phyloP scores from a whole-genome alignment of 495 filamentous ascomycete species.

The Glonium stellatum region DNA sequence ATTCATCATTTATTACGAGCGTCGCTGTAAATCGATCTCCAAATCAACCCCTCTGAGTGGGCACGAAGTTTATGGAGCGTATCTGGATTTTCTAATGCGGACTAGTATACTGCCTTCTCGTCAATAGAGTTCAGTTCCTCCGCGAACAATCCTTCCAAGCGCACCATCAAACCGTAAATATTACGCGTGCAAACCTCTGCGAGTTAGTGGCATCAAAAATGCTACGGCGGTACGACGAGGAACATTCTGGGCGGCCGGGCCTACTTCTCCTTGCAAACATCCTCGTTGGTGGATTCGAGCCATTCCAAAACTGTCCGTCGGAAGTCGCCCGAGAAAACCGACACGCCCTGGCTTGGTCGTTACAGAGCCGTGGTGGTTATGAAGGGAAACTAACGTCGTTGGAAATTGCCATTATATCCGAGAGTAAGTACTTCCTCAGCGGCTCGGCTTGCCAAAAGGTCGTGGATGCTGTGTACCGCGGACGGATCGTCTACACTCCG shows the following conservation, averaged over 20 bases:
- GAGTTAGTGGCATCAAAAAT: constrained; percentile 62
- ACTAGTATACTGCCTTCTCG: constrained; percentile 61
- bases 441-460: constrained; percentile 63
- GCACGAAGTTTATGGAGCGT: neutral
- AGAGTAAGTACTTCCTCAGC: constrained; percentile 60
- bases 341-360: constrained; percentile 41
- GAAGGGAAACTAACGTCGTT: constrained; percentile 59
- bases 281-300: constrained; percentile 65
- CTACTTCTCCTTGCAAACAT: constrained; percentile 62
- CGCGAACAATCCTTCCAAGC: constrained; percentile 57
- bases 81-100: constrained; percentile 1
- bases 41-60: neutral
- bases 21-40: neutral
- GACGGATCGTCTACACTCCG: constrained; percentile 63
- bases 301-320: constrained; percentile 59
- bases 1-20: no score
- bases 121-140: constrained; percentile 63
- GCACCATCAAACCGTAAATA: constrained; percentile 63
- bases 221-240: constrained; percentile 60
- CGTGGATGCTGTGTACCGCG: constrained; percentile 62
- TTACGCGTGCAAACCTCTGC: constrained; percentile 59
- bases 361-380: constrained; percentile 43
- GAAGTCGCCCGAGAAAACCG: constrained; percentile 47
- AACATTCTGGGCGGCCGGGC: constrained; percentile 52
- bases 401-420: constrained; percentile 64